These are phyloP conservation scores for Thalia dealbata DNA, from an alignment of 176 grass and related monocot species.

Conservation along the genomic window DNA sequence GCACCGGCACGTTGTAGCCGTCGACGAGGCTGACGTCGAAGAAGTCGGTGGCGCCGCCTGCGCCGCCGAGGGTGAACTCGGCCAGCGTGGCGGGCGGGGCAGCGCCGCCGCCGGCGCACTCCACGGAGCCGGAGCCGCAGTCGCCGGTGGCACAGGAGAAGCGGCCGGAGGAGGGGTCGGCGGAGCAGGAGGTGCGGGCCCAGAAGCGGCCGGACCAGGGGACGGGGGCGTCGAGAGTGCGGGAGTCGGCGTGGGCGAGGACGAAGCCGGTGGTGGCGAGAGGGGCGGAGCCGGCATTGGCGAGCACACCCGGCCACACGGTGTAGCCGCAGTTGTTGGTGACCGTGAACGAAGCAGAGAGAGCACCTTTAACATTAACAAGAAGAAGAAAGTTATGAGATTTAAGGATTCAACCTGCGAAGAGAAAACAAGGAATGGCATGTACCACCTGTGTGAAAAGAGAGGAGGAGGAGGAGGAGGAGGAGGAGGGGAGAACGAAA, in stretches of 20 bases:
- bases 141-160: background rate
- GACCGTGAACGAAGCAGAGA: slow-evolving; percentile 1
- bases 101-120: slow-evolving; percentile 4
- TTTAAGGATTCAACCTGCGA: too few species aligned
- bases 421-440: too few species aligned
- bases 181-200: background rate
- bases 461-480: background rate
- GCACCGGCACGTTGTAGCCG: slow-evolving; percentile 3
- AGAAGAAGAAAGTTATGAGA: background rate
- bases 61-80: slow-evolving; percentile 3
- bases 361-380: background rate
- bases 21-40: slow-evolving; percentile 5
- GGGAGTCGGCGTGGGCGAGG: background rate
- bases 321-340: slow-evolving; percentile 7
- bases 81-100: slow-evolving; percentile 1
- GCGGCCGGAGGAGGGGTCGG: background rate
- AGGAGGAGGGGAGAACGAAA: background rate
- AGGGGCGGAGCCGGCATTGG: background rate
- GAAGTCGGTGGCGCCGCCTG: background rate
- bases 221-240: background rate
- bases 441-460: background rate
- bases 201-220: slow-evolving; percentile 11
- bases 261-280: background rate
- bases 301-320: slow-evolving; percentile 1
- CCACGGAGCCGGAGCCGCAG: slow-evolving; percentile 1